A percentile compares a stretch with the other conserved stretches of the same genome.
phyloP scores from a whole-genome alignment of 495 filamentous ascomycete species.

The Penicillium roqueforti region DNA sequence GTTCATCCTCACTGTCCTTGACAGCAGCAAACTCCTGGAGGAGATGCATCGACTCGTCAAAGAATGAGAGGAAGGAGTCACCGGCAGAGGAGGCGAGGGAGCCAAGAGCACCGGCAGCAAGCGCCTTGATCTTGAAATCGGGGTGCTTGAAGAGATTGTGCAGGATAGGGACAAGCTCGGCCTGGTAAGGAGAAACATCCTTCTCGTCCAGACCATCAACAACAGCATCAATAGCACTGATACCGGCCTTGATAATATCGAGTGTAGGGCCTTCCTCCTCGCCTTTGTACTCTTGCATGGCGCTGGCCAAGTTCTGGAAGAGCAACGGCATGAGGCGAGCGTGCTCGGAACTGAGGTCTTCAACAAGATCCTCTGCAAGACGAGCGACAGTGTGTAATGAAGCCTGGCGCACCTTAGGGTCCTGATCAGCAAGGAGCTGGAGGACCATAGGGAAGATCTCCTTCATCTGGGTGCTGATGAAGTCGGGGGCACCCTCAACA shows the following conservation, averaged over 20 bases:
- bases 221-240: conserved; percentile 86
- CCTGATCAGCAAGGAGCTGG: conserved; percentile 76
- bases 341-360: conserved; percentile 81
- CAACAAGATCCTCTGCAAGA: conserved; percentile 86
- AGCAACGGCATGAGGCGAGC: conserved; percentile 75
- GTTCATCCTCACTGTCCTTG: conserved; percentile 85
- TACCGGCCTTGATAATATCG: conserved; percentile 82
- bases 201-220: conserved; percentile 85
- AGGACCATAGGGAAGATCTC: conserved; percentile 83
- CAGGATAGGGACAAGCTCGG: conserved; percentile 76
- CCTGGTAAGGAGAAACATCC: conserved; percentile 74
- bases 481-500: conserved; percentile 95
- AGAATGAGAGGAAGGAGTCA: conserved; percentile 82
- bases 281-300: conserved; percentile 63
- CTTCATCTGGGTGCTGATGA: conserved; percentile 83
- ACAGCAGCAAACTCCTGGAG: conserved; percentile 76
- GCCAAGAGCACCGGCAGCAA: conserved; percentile 84
- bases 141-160: conserved; percentile 74
- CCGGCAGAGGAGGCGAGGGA: conserved; percentile 81
- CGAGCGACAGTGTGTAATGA: conserved; percentile 81
- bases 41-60: conserved; percentile 79
- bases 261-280: conserved; percentile 56
- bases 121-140: conserved; percentile 84
- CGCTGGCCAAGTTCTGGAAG: conserved; percentile 81
- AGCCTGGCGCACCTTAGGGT: conserved; percentile 76